Evolutionary conservation across 2,329 filamentous ascomycete genomes (phyloP), one percentile per base, ranked within the genome.

Genomic region (Ophiocordyceps unilateralis): DNA sequence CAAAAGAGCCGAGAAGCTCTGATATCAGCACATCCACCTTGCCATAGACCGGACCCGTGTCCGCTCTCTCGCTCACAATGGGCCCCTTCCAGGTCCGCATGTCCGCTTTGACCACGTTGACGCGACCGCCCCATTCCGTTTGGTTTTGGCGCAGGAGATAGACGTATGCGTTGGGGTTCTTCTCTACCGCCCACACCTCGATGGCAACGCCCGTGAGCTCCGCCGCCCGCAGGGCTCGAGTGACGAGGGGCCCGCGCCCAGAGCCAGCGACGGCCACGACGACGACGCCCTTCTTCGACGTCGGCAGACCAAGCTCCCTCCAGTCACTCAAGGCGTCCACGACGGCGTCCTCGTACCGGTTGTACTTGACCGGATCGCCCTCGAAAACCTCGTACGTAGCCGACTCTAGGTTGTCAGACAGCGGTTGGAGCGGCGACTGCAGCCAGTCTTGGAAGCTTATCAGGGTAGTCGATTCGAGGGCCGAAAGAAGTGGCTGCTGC

Each of bases 341-440:
- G 44, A 93, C 81, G 14, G 91, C 91, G 39, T 73, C 70, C 59
- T 96, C 87, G 57, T 98, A 98, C 70, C 89, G 93, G 49, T 87
- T 79, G 58, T 98, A 98, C 62, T 98, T 98, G 63, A 98, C 83
- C 0, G 91, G 91, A 49, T 98, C 93, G 51, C 93, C 93, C 59
- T 98, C 91, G 54, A 98, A 98, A 2, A 96, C 89, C 58, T 98
- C 91, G 59, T 98, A 98, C 0, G 91, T 98, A 37, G 93, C 83
- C 40, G 87, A 94, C 59, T 98, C 93, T 14, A 98, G 71, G 52
- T 98, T 98, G 60, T 98, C 91, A 0, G 89, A 89, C 14, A 98
- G 70, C 0, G 91, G 91, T 58, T 98, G 93, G 36, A 98, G 68
- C 2, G 91, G 91, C 2, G 88, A 88, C 59, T 98, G 91, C 11